phyloP scores from a whole-genome alignment of 192 early-diverging fungal genomes.

The Diversispora eburnea region DNA sequence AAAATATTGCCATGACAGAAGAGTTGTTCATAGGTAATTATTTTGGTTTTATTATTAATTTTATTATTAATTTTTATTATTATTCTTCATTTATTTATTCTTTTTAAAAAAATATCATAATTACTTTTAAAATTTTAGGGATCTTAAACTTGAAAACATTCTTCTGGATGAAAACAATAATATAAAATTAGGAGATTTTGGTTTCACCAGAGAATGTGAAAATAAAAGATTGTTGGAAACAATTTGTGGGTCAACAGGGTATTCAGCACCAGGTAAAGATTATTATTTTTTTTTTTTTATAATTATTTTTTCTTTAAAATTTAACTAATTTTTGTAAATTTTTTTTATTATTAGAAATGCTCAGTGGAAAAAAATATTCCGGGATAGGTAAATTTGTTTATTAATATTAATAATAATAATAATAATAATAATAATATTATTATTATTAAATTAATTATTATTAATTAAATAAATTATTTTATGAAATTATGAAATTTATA shows the following conservation, averaged over 20 bases:
- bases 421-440: not conserved
- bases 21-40: slow-evolving; percentile 50
- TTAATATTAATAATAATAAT: not conserved
- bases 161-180: slow-evolving; percentile 53
- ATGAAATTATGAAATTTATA: not conserved
- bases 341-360: slow-evolving; percentile 54
- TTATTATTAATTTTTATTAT: too few species aligned
- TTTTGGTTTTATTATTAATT: too few species aligned
- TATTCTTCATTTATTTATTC: too few species aligned
- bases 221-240: slow-evolving; percentile 59
- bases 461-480: not conserved
- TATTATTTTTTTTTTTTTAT: slow-evolving; percentile 4
- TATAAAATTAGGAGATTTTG: slow-evolving; percentile 64
- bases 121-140: slow-evolving; percentile 30
- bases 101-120: not conserved
- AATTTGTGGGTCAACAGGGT: slow-evolving; percentile 64
- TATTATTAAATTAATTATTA: slow-evolving; percentile 2
- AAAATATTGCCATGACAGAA: slow-evolving; percentile 49
- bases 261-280: slow-evolving; percentile 68
- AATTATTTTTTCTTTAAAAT: too few species aligned
- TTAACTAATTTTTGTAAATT: too few species aligned
- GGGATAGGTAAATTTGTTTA: slow-evolving; percentile 55
- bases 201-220: slow-evolving; percentile 58
- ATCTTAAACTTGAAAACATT: slow-evolving; percentile 63
- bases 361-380: slow-evolving; percentile 69